Base-by-base conservation (phyloP, 31 red algal genomes). In the Endocladia muricata region DNA sequence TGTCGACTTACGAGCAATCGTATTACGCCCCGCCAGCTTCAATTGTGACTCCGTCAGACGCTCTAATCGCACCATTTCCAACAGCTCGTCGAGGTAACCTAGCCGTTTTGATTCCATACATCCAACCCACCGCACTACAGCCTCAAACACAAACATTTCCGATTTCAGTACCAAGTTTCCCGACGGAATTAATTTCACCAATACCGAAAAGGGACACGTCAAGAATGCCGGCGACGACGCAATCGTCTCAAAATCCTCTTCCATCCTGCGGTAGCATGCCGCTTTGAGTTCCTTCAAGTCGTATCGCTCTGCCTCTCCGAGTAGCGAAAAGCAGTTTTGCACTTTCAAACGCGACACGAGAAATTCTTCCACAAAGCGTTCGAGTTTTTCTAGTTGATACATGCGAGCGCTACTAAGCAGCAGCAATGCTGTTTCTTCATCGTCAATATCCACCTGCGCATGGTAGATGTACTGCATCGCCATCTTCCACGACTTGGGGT, bases 401-500 rank as follows among this genome's bases (percentile, higher is more conserved):
- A 86, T 86, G 1, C 83, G 41, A 26, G 83, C 83, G 59, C 57
- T 77, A 49, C 57, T 63, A 33, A 86, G 61, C 61, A 77, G 41
- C 9, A 75, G 47, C 72, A 86, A 39, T 0, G 83, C 83, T 0
- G 71, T 68, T 32, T 39, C 38, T 38, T 77, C 83, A 51, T 77
- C 83, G 23, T 68, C 19, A 26, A 86, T 67, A 35, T 64, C 39
- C 36, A 75, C 57, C 58, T 75, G 61, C 37, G 83, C 83, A 3
- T 74, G 72, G 41, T 86, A 86, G 61, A 86, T 86, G 37, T 82
- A 82, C 4, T 82, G 78, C 62, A 82, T 82, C 60, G 83, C 69
- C 61, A 86, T 76, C 29, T 39, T 43, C 83, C 71, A 77, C 30
- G 72, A 59, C 21, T 47, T 51, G 25, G 72, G 57, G 41, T 86